Conservation (phyloP, 805 yeast species). For the Candida tallmaniae region DNA sequence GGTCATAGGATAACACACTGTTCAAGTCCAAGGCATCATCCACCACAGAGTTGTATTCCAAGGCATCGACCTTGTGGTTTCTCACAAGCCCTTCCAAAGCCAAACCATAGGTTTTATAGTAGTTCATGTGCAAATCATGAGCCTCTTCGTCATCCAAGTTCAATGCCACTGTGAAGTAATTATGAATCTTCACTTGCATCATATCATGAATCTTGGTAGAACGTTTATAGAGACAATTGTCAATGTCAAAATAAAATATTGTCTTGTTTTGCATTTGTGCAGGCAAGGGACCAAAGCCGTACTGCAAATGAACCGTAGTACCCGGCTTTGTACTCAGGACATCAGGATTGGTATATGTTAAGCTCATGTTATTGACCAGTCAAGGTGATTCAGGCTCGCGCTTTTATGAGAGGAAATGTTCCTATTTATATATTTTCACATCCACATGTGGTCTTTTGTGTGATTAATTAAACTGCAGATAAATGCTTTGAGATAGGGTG, state of each 20-base stretch:
- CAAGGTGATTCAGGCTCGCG: no score
- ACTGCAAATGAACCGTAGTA: conserved; percentile 20
- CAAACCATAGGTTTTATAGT: conserved; percentile 84
- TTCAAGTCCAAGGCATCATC: conserved; percentile 92
- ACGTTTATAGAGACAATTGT: conserved; percentile 80
- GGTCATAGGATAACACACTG: conserved; percentile 63
- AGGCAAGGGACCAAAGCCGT: conserved; percentile 34
- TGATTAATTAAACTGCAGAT: no score
- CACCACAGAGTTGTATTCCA: conserved; percentile 82
- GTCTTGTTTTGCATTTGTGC: conserved; percentile 16
- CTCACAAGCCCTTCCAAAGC: conserved; percentile 87
- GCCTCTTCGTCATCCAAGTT: conserved; percentile 71
- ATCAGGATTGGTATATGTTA: conserved; percentile 7
- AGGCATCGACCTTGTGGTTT: conserved; percentile 71
- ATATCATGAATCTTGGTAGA: conserved; percentile 74
- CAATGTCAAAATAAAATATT: conserved; percentile 84
- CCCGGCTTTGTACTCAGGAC: conserved; percentile 13
- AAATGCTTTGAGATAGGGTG: no score
- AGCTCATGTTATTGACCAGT: background rate
- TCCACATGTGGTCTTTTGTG: no score
- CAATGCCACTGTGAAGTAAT: conserved; percentile 67
- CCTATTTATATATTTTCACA: no score
- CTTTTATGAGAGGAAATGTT: no score
- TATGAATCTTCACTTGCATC: conserved; percentile 83
- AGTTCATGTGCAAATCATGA: conserved; percentile 58